Conservation (phyloP, 805 yeast species). For the Myxozyma mucilagina region DNA sequence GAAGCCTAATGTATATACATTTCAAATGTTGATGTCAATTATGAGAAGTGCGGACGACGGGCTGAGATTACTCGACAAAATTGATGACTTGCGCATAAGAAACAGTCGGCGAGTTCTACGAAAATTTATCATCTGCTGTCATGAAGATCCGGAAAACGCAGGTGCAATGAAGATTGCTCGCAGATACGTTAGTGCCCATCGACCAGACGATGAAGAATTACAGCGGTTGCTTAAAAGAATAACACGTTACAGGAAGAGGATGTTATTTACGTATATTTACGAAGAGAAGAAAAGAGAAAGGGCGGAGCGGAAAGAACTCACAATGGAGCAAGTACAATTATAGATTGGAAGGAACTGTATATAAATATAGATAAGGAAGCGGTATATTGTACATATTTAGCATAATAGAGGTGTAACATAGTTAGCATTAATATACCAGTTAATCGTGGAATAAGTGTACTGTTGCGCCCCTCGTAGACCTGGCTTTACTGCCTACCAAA, state of each 20-base stretch:
- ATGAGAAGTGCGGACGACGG: slow-evolving; percentile 9
- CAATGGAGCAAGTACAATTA: background rate
- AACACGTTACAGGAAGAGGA: slow-evolving; percentile 11
- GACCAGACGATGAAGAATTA: slow-evolving; percentile 5
- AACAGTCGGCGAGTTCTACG: slow-evolving; percentile 2
- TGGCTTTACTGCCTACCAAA: too few relatives aligned
- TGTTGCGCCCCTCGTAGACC: too few relatives aligned
- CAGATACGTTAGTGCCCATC: background rate
- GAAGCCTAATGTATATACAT: slow-evolving; percentile 4
- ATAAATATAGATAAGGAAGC: background rate
- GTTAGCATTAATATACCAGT: background rate
- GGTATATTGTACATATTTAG: slow-evolving; percentile 11
- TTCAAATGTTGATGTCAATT: slow-evolving; percentile 8
- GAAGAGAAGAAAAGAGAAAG: background rate
- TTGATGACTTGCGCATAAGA: background rate
- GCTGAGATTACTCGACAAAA: background rate
- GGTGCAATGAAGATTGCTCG: slow-evolving; percentile 21
- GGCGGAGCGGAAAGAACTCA: background rate
- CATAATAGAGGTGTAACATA: background rate
- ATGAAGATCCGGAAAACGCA: slow-evolving; percentile 12
- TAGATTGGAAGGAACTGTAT: background rate
- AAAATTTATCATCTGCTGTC: slow-evolving; percentile 18
- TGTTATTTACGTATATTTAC: background rate
- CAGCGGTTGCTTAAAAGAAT: background rate
- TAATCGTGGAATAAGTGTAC: too few relatives aligned